phyloP scores from a whole-genome alignment of 2,329 filamentous ascomycete species.

The Geosmithia flava region DNA sequence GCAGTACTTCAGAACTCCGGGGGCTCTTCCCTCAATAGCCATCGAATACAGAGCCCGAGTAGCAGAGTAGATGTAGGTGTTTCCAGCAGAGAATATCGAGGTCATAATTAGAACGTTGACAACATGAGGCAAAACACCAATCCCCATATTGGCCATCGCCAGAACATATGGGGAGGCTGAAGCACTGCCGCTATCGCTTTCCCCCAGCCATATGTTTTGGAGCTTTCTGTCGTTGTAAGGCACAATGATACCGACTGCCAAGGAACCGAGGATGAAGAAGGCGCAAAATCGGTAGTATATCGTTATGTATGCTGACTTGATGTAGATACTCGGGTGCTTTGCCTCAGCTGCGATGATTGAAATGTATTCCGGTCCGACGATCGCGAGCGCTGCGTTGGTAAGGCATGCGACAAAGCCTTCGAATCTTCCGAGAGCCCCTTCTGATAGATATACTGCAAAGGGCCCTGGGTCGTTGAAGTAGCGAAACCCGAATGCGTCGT shows the following conservation, averaged over 20 bases:
- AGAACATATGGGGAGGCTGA: conserved; percentile 44
- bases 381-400: conserved; percentile 50
- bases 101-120: conserved; percentile 41
- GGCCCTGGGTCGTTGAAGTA: conserved; percentile 41
- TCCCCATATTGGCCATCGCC: conserved; percentile 39
- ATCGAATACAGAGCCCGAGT: conserved; percentile 37
- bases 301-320: conserved; percentile 60
- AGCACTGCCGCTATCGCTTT: conserved; percentile 21
- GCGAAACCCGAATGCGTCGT: conserved; percentile 58
- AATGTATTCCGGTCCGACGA: conserved; percentile 57
- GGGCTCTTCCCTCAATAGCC: conserved; percentile 34
- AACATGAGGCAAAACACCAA: conserved; percentile 42
- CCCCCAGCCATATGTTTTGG: conserved; percentile 12
- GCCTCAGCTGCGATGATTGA: conserved; percentile 58
- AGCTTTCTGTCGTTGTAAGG: conserved; percentile 48
- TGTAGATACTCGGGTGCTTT: conserved; percentile 47
- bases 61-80: conserved; percentile 38
- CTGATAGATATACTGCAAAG: conserved; percentile 28
- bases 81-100: conserved; percentile 32
- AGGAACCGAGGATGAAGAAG: conserved; percentile 59
- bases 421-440: conserved; percentile 50
- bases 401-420: conserved; percentile 58
- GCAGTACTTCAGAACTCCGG: conserved; percentile 40
- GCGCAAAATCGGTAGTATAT: conserved; percentile 60
- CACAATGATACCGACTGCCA: conserved; percentile 54